Percentiles rank a stretch among this genome's conserved stretches.
Conservation (phyloP, 805 yeast genomes). For the Kazachstania psychrophila region DNA sequence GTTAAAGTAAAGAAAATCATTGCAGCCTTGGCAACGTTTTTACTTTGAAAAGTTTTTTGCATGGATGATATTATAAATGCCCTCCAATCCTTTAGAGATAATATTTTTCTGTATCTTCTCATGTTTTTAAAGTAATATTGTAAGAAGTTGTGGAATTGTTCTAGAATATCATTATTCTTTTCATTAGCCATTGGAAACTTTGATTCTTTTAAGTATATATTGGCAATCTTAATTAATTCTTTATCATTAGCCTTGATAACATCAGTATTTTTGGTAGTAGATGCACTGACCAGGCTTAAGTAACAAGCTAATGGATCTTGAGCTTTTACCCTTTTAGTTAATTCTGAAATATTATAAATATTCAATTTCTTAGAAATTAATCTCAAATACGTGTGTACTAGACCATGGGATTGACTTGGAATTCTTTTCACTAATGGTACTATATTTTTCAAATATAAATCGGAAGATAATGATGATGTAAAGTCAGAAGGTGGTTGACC, state of each 20-base stretch:
- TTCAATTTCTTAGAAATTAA: slow-evolving; percentile 15
- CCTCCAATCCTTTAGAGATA: slow-evolving; percentile 10
- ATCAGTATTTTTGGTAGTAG: neutral
- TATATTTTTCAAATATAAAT: slow-evolving; percentile 9
- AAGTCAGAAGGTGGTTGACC: neutral
- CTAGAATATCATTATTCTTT: slow-evolving; percentile 21
- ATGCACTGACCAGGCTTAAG: slow-evolving; percentile 2
- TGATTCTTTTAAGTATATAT: slow-evolving; percentile 16
- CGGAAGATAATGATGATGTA: neutral
- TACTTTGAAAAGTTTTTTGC: slow-evolving; percentile 40
- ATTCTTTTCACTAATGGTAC: slow-evolving; percentile 8
- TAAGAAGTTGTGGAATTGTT: slow-evolving; percentile 27
- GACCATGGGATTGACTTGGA: slow-evolving; percentile 21
- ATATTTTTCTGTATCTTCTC: slow-evolving; percentile 5
- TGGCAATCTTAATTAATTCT: slow-evolving; percentile 11
- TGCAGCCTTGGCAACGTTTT: slow-evolving; percentile 29
- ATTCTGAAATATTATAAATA: neutral
- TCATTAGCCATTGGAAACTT: slow-evolving; percentile 41
- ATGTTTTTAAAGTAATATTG: slow-evolving; percentile 20
- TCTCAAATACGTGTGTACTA: slow-evolving; percentile 17
- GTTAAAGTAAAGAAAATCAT: slow-evolving; percentile 26
- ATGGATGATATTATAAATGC: slow-evolving; percentile 29
- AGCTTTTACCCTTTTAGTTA: neutral
- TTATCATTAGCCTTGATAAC: slow-evolving; percentile 8
- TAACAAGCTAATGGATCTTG: slow-evolving; percentile 7